Base-by-base conservation (phyloP, 345 rosid species). In the Salix brachista region DNA sequence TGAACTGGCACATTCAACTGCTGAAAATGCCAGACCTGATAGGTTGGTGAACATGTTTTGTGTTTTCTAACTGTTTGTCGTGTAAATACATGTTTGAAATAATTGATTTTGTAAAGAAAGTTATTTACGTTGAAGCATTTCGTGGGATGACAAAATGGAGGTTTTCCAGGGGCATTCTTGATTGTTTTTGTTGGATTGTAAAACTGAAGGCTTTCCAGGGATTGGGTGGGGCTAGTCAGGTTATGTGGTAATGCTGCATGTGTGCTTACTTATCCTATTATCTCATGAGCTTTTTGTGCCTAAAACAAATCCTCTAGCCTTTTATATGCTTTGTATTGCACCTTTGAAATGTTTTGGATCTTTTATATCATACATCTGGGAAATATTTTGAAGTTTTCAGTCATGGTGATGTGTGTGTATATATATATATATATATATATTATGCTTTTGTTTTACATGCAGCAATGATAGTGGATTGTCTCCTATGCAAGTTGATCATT, bases 1-100 rank as follows among this genome's bases (percentile, higher is more conserved):
- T 78, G 96, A 87, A 60, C 78, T 84, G 16, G 78, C 87, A 65
- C 69, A 72, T 12, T 85, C 71, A 72, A 80, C 81, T 69, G 85
- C 74, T 78, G 86, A 75, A 69, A 78, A 75, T 86, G 78, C 86
- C 19, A 77, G 86, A 74, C 75, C 87, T 79, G 79, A 80, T 13
- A 90, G 97, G 98, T 92, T 74, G 74, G 95, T 90, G 62, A 76
- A 70, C 61, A 23, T 72, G 39, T 37, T 17, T 48, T 56, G 36
- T 30, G 8, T 75, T 58, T 25, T 58, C 62, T 58, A n/a, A 58
- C 4, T n/a, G 14, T 8, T 58, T n/a, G 62, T 25, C 28, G 10
- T 56, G 62, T 56, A 56, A 56, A 56, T n/a, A 56, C 62, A 56
- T n/a, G 14, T 56, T 12, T 56, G 14, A 56, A 56, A 56, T n/a